Evolutionary conservation across 768 basidiomycete genomes (phyloP).

Genomic region (Cyathus striatus): DNA sequence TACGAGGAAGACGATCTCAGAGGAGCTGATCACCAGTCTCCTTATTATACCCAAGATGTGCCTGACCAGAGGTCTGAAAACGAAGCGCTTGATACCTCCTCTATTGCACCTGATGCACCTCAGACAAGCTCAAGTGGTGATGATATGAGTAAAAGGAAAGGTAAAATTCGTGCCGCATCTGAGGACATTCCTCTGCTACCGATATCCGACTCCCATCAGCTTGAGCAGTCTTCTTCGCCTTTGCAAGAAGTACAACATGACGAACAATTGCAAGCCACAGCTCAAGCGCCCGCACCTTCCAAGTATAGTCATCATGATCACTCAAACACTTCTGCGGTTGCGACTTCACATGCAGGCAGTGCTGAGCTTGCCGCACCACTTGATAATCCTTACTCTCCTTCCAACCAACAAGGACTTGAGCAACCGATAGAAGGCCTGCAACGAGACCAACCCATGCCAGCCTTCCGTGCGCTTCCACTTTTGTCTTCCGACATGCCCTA

Average conservation of each 20-base stretch:
- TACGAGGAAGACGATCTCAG: no score
- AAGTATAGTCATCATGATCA: no score
- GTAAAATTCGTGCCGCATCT: conserved; percentile 33
- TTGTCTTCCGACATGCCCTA: conserved; percentile 67
- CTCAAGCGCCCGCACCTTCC: conserved; percentile 1
- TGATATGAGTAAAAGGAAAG: conserved; percentile 14
- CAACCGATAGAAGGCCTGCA: conserved; percentile 14
- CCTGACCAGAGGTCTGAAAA: conserved; percentile 1
- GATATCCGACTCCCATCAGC: conserved; percentile 20
- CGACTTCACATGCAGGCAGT: neutral
- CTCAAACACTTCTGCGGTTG: conserved; percentile 4
- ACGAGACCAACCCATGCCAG: conserved; percentile 19
- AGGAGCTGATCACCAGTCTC: no score
- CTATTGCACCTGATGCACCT: neutral
- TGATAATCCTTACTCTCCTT: conserved; percentile 16
- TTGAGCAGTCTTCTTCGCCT: conserved; percentile 15
- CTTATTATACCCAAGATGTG: neutral
- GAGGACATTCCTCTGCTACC: conserved; percentile 53
- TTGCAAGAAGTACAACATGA: conserved; percentile 13
- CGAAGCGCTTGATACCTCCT: neutral
- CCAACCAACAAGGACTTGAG: conserved; percentile 4
- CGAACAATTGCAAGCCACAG: neutral
- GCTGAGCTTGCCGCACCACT: conserved; percentile 8
- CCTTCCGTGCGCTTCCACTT: conserved; percentile 71
- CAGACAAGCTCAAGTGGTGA: neutral